A percentile compares a stretch with the other conserved stretches of the same genome.
Evolutionary conservation across 2,329 filamentous ascomycete species (phyloP).

Genomic region (Beauveria sp.): DNA sequence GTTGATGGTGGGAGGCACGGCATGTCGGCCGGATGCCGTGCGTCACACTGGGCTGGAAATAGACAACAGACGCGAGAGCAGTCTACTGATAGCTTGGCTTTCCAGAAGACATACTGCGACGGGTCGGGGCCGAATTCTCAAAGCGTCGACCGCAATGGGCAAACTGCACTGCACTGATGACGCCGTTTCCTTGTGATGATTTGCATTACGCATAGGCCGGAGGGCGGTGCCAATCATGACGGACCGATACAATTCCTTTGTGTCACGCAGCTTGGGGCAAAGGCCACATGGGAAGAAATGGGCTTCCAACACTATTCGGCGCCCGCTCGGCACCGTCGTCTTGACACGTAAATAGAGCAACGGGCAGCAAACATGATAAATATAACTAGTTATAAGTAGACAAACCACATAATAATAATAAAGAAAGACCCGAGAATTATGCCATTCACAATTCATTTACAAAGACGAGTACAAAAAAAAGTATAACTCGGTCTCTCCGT

Average conservation of each 20-base stretch:
- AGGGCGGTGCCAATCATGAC: no score
- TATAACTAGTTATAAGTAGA: no score
- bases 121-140: not conserved
- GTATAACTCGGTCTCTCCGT: conserved; percentile 1
- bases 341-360: no score
- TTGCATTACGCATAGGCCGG: not conserved
- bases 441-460: not conserved
- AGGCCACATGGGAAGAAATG: not conserved
- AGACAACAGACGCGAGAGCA: not conserved
- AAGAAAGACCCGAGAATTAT: not conserved
- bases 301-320: no score
- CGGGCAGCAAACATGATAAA: not conserved
- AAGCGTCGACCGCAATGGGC: no score
- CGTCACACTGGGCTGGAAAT: not conserved
- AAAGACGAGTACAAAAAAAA: not conserved
- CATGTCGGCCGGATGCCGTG: not conserved
- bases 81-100: not conserved
- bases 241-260: no score
- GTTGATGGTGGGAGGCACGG: not conserved
- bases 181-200: not conserved
- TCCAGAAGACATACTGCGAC: not conserved
- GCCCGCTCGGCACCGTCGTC: no score
- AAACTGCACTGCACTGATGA: not conserved
- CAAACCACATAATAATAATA: not conserved
- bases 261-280: no score